These are phyloP conservation scores for Taphrina wiesneri DNA, from an alignment of 1,139 yeast genomes.

Conservation along the genomic window DNA sequence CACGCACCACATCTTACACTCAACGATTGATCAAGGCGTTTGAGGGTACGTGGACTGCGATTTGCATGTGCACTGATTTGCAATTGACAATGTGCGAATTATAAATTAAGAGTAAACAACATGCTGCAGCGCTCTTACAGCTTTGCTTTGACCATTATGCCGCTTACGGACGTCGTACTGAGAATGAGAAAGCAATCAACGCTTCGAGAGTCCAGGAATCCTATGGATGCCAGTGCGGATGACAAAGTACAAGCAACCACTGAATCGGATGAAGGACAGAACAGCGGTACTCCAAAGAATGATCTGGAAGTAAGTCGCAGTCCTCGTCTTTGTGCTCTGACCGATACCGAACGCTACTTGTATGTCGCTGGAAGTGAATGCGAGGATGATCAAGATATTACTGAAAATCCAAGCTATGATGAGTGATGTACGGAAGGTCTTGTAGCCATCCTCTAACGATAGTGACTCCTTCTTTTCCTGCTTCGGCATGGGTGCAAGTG, in stretches of 20 bases:
- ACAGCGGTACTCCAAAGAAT: slow-evolving; percentile 80
- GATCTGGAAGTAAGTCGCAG: slow-evolving; percentile 62
- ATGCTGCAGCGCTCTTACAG: not conserved
- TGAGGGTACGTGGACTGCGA: too few species aligned
- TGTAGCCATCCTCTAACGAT: slow-evolving; percentile 59
- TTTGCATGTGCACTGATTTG: too few species aligned
- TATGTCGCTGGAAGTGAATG: slow-evolving; percentile 50
- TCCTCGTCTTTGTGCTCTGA: slow-evolving; percentile 45
- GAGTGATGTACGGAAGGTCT: slow-evolving; percentile 79
- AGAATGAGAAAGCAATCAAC: not conserved
- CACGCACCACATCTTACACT: not conserved
- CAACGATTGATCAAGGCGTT: slow-evolving; percentile 3
- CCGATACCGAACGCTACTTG: slow-evolving; percentile 20
- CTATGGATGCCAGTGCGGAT: slow-evolving; percentile 41
- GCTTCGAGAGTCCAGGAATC: slow-evolving; percentile 23
- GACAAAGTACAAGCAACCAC: slow-evolving; percentile 67
- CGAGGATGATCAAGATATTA: slow-evolving; percentile 68
- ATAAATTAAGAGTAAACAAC: not conserved
- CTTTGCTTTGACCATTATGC: not conserved
- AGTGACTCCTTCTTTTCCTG: slow-evolving; percentile 45
- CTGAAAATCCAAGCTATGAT: slow-evolving; percentile 77
- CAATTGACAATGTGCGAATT: not conserved
- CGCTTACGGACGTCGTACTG: not conserved
- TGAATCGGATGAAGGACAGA: slow-evolving; percentile 69
- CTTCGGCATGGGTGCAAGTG: slow-evolving; percentile 50